Evolutionary conservation across 2,329 filamentous ascomycete genomes (phyloP).

Genomic region (Blastomyces gilchristii): DNA sequence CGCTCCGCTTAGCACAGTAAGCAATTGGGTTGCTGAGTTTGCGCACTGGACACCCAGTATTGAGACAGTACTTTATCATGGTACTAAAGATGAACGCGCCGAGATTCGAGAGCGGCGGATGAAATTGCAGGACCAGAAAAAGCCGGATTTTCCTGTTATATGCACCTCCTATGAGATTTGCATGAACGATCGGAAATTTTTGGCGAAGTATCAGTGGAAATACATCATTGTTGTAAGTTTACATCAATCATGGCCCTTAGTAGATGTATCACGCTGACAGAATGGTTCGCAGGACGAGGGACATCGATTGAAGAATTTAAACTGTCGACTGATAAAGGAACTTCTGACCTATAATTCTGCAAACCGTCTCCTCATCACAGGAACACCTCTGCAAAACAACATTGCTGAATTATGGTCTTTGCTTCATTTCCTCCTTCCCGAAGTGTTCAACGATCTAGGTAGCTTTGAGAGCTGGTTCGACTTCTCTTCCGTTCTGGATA

Average conservation of each 20-base stretch:
- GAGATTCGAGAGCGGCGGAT: conserved; percentile 63
- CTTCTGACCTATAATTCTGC: conserved; percentile 81
- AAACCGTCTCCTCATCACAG: conserved; percentile 83
- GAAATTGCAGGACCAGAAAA: conserved; percentile 54
- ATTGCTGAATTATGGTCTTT: conserved; percentile 90
- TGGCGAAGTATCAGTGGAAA: conserved; percentile 83
- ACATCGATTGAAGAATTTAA: conserved; percentile 93
- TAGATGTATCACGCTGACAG: conserved; percentile 14
- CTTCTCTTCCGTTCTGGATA: conserved; percentile 83
- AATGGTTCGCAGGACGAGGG: conserved; percentile 62
- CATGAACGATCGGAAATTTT: conserved; percentile 71
- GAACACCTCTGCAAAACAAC: conserved; percentile 92
- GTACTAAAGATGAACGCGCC: conserved; percentile 65
- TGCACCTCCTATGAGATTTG: conserved; percentile 96
- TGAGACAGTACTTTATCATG: conserved; percentile 84
- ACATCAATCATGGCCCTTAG: neutral
- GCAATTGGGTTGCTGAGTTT: conserved; percentile 95
- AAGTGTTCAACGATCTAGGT: conserved; percentile 85
- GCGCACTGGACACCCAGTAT: conserved; percentile 80
- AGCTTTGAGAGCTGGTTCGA: conserved; percentile 96
- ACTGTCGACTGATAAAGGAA: conserved; percentile 82
- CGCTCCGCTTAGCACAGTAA: conserved; percentile 80
- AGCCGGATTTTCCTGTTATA: conserved; percentile 72
- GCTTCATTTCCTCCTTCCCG: conserved; percentile 83
- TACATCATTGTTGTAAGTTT: conserved; percentile 79